These are phyloP conservation scores for Polytrichum formosum DNA, from an alignment of 225 moss, liverwort and hornwort genomes.

Conservation along the genomic window DNA sequence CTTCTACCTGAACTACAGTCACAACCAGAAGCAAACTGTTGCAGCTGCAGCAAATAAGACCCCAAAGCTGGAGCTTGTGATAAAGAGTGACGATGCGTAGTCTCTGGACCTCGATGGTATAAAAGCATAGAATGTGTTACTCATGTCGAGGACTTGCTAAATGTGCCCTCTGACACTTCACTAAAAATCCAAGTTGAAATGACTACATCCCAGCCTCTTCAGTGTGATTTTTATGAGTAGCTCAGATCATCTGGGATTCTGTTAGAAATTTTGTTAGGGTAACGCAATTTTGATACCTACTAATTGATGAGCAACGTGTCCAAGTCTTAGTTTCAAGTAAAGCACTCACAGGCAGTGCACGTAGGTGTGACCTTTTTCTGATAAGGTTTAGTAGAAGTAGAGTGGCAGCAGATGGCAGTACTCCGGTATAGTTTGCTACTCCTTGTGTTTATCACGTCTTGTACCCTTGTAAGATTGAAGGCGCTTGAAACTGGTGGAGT, in stretches of 20 bases:
- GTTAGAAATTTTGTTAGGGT: no score
- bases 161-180: conserved; percentile 2
- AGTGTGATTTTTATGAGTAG: no score
- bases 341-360: no score
- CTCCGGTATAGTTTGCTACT: conserved; percentile 13
- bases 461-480: conserved; percentile 19
- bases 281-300: no score
- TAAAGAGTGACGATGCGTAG: conserved; percentile 51
- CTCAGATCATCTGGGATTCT: no score
- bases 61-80: conserved; percentile 58
- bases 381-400: conserved; percentile 9
- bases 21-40: conserved; percentile 54
- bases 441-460: conserved; percentile 23
- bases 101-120: not conserved
- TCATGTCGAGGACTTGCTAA: not conserved
- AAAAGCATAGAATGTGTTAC: not conserved
- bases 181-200: no score
- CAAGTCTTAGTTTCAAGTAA: no score
- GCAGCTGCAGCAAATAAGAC: conserved; percentile 13
- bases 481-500: conserved; percentile 12
- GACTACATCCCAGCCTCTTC: no score
- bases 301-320: no score
- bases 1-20: conserved; percentile 69
- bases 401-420: conserved; percentile 18
- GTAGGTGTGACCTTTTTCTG: conserved; percentile 2